Base-by-base conservation (phyloP, 441 rosid genomes). In the Croton laevigatus region DNA sequence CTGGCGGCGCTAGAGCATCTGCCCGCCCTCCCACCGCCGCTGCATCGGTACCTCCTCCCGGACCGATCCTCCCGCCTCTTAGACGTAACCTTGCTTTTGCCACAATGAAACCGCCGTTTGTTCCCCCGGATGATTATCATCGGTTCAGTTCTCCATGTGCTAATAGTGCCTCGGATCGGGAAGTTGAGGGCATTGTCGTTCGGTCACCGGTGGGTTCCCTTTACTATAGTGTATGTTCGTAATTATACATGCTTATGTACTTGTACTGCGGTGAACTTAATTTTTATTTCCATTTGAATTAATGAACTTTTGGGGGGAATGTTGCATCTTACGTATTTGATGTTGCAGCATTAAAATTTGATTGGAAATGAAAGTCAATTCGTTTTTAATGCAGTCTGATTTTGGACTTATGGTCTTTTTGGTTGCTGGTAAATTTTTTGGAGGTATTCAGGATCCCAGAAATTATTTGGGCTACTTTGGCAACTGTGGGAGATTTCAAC, bases 1-100 rank as follows among this genome's bases (percentile, higher is more conserved):
- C 97, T 54, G 84, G 86, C 75, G 75, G 80, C 59, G 75, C 90
- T 70, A 76, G 86, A 70, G 80, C 88, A 57, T 77, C 91, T 34
- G 62, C 74, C 19, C 76, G 74, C 17, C 72, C 82, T 71, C 82
- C 76, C 61, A 75, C 83, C 68, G 54, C 78, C n/a, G 76, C 75
- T 61, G 78, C 82, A 66, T 59, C 81, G 38, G 68, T 72, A 19
- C 57, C 82, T 9, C 52, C 78, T 3, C n/a, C 65, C 10, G 16
- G 51, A 14, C 84, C 94, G 80, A 81, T 89, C 65, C 81, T 89
- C 17, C 97, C 88, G 46, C 96, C 96, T 17, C 78, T 84, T 23
- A 80, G 87, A 55, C 89, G 98, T 20, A 94, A 91, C 80, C 84
- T 89, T n/a, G 89, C 94, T 34, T 94, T 89, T 69, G 84, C 90